These are phyloP conservation scores for Dendrobium nobile DNA, from an alignment of 106 monocot genomes.

Conservation along the genomic window DNA sequence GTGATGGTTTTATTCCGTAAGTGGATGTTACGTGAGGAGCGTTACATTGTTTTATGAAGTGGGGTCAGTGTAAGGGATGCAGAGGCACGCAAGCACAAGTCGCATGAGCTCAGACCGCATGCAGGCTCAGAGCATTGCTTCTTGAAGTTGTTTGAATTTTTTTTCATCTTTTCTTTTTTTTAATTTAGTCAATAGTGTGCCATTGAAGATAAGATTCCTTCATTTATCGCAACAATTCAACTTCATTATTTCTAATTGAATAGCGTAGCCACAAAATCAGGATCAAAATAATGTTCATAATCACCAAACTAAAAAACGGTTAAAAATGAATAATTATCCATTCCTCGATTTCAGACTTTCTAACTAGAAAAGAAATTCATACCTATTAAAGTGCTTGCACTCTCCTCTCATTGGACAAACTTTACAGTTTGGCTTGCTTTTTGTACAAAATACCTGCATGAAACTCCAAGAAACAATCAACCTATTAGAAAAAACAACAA, in stretches of 20 bases:
- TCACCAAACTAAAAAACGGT: not conserved
- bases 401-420: conserved; percentile 20
- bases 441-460: conserved; percentile 20
- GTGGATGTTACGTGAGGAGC: too few species aligned
- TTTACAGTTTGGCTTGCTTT: conserved; percentile 17
- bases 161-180: too few species aligned
- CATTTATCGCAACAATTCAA: not conserved
- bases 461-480: not conserved
- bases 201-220: not conserved
- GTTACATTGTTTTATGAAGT: too few species aligned
- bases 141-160: too few species aligned
- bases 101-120: too few species aligned
- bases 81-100: too few species aligned
- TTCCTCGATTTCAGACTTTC: not conserved
- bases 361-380: not conserved
- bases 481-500: not conserved
- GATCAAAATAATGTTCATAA: not conserved
- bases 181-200: not conserved
- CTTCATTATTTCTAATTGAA: not conserved
- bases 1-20: too few species aligned
- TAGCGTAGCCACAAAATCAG: not conserved
- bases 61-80: too few species aligned
- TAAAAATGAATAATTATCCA: not conserved
- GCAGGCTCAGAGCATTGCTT: too few species aligned
- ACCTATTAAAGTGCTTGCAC: conserved; percentile 18